A percentile compares a stretch with the other conserved stretches of the same genome.
phyloP scores from a whole-genome alignment of 1,284 basidiomycete species.

The Trichosporon sp. region DNA sequence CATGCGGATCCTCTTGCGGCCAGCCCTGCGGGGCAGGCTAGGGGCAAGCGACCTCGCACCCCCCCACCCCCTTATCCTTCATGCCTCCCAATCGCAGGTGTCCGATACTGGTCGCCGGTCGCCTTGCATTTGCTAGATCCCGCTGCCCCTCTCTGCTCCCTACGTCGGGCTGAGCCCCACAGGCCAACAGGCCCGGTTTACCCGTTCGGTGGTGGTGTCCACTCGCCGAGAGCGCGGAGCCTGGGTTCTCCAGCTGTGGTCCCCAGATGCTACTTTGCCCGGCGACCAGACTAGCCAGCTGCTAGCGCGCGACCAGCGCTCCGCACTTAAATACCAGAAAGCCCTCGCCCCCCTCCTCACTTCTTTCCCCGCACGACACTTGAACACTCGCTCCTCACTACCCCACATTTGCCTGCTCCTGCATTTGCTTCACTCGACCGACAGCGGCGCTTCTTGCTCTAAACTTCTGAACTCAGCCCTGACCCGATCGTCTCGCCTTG shows the following conservation, averaged over 20 bases:
- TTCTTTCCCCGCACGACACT: neutral
- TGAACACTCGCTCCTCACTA: neutral
- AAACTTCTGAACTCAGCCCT: neutral
- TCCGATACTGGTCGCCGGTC: neutral
- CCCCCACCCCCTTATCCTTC: too few species aligned
- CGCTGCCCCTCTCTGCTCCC: neutral
- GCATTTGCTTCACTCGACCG: neutral
- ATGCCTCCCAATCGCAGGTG: neutral
- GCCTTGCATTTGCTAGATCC: neutral
- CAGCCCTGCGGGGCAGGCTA: neutral
- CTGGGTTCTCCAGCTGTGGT: neutral
- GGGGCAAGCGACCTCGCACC: neutral
- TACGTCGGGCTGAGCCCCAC: neutral
- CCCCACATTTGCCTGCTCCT: too few species aligned
- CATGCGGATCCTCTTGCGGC: neutral
- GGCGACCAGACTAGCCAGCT: neutral
- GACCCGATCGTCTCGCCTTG: neutral
- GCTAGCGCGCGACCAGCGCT: neutral
- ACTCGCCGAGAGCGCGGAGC: neutral
- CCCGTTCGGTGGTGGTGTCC: neutral
- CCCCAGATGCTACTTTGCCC: neutral
- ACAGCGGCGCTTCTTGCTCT: neutral
- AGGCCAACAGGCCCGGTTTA: neutral
- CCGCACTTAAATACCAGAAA: neutral
- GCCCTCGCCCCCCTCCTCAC: neutral